These are phyloP conservation scores for Ophiocordyceps camponoti-leonardi DNA, from an alignment of 2,329 filamentous ascomycete species.

Conservation along the genomic window DNA sequence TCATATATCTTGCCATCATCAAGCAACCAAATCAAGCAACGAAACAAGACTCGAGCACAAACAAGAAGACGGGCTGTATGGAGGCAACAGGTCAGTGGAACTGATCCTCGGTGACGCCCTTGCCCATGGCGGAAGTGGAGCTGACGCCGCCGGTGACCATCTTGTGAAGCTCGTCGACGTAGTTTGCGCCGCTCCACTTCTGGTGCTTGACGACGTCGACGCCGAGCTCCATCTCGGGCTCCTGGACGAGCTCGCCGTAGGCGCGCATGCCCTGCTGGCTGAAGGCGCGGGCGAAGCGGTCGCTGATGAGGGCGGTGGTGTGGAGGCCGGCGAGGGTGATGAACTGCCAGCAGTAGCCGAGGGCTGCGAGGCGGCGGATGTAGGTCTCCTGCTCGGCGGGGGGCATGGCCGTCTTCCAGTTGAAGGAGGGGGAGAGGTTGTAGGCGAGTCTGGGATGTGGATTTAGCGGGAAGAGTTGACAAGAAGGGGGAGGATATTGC, in stretches of 20 bases:
- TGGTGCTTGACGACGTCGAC: constrained; percentile 97
- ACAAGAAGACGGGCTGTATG: not conserved
- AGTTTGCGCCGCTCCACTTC: constrained; percentile 94
- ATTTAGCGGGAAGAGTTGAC: too few species aligned
- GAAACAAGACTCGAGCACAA: too few species aligned
- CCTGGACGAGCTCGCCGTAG: constrained; percentile 93
- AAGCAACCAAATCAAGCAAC: too few species aligned
- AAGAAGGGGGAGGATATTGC: not conserved
- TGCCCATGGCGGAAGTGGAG: constrained; percentile 89
- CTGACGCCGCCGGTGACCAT: constrained; percentile 92
- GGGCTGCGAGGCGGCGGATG: constrained; percentile 67
- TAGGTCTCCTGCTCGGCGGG: constrained; percentile 90
- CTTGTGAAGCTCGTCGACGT: constrained; percentile 87
- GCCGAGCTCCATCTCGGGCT: constrained; percentile 82
- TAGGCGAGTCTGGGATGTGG: constrained; percentile 59
- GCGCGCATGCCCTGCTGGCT: constrained; percentile 77
- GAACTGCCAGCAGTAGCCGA: constrained; percentile 99
- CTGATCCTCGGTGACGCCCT: constrained; percentile 95
- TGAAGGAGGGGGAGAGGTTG: constrained; percentile 97
- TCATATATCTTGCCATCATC: too few species aligned
- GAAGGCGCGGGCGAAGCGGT: constrained; percentile 76
- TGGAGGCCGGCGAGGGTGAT: constrained; percentile 97
- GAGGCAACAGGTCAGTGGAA: too few species aligned
- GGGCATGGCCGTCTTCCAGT: constrained; percentile 97
- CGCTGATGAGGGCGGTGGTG: constrained; percentile 81